A percentile compares a stretch with the other conserved stretches of the same genome.
Conservation (phyloP, 305 asterid genomes). For the Plantago lanceolata region DNA sequence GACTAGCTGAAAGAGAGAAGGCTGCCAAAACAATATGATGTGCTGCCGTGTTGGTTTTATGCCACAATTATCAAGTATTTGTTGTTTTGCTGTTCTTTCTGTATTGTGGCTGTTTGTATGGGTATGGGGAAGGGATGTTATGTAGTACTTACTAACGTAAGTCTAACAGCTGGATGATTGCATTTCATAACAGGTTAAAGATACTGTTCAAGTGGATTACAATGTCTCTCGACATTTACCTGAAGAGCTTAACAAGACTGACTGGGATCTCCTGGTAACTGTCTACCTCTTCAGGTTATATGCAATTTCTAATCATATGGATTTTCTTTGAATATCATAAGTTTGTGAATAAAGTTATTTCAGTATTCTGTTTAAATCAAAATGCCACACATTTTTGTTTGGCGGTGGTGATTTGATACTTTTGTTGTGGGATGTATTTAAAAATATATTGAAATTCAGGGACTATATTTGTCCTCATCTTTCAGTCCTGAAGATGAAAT, state of each 20-base stretch:
- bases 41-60: too few relatives aligned
- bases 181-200: conserved; percentile 63
- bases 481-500: neutral
- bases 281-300: conserved; percentile 19
- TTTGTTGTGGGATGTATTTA: neutral
- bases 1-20: too few relatives aligned
- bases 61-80: too few relatives aligned
- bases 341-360: too few relatives aligned
- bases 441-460: neutral
- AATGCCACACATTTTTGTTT: too few relatives aligned
- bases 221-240: conserved; percentile 78
- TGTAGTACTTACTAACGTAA: neutral
- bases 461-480: neutral
- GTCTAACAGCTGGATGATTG: conserved; percentile 18
- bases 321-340: neutral
- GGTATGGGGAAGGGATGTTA: conserved; percentile 2
- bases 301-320: conserved; percentile 13
- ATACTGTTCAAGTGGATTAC: conserved; percentile 85
- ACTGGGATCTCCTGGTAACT: conserved; percentile 86
- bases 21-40: too few relatives aligned
- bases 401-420: too few relatives aligned
- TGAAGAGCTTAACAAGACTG: conserved; percentile 49
- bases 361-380: too few relatives aligned
- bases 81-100: neutral
- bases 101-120: conserved; percentile 12